Base-by-base conservation (phyloP, 2,329 filamentous ascomycete species). In the Fusarium palustre region DNA sequence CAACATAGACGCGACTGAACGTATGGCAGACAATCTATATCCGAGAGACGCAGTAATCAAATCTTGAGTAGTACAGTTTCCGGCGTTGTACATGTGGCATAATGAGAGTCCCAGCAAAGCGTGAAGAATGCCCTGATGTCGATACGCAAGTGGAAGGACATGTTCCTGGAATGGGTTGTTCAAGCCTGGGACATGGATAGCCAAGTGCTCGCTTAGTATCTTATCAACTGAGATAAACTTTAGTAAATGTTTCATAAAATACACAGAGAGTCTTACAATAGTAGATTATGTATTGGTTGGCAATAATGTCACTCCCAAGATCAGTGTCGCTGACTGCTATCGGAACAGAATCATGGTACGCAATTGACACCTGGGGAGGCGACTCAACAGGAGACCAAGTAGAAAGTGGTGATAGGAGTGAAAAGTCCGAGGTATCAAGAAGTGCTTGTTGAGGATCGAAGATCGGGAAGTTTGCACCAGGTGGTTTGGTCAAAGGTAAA, bases 61-160 rank as follows among this genome's bases (percentile, higher is more conserved):
- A 2, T 56, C 34, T 3, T 64, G 61, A 4, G 50, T 55, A 18
- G 55, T 56, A 2, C 61, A 50, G 3, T 55, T 61, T 1, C 69
- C 52, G 3, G 66, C 74, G 5, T 66, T 59, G 10, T 65, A 18
- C 50, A 77, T 66, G 22, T 77, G 74, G 2, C 75, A 76, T 7
- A 74, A 50, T 0, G 76, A 58, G 3, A 77, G 36, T 1, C 76
- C 75, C 2, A 77, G 66, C 2, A 77, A 28, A 0, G 76, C 73
- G 24, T 77, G 74, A 0, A 77, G 49, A 1, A 77, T 72, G 0
- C 74, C 75, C 5, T 64, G 65, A 7, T 77, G 69, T 11, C 68
- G 66, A 22, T 70, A 64, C 1, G 72, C 74, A 5, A 76, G 64
- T 0, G 75, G 73, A 2, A 76, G 28, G 1, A 76, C 33, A 20